Evolutionary conservation across 768 basidiomycete genomes (phyloP).

Genomic region (Agaricus sinodeliciosus): DNA sequence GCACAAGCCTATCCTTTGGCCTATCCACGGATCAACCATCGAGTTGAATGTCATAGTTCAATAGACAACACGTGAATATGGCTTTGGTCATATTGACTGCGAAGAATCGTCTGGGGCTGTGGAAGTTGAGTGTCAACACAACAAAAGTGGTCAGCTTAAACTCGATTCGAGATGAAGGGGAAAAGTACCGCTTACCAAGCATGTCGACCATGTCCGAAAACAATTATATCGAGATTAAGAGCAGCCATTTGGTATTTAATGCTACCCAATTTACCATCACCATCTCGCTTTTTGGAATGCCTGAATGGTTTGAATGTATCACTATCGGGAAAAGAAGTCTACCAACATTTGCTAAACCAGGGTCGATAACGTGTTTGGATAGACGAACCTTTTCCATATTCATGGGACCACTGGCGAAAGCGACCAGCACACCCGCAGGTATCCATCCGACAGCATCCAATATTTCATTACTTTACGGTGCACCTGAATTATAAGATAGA

Average conservation of each 20-base stretch:
- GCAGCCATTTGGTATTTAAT: constrained; percentile 29
- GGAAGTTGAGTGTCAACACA: neutral
- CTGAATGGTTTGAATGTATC: constrained; percentile 40
- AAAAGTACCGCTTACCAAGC: constrained; percentile 23
- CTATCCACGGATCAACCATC: constrained; percentile 1
- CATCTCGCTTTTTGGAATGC: constrained; percentile 32
- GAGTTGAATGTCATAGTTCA: constrained; percentile 32
- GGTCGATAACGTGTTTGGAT: neutral
- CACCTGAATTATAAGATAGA: constrained; percentile 15
- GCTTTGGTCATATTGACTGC: constrained; percentile 37
- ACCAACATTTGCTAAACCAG: neutral
- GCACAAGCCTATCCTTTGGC: neutral
- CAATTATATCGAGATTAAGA: constrained; percentile 22
- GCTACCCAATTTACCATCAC: constrained; percentile 19
- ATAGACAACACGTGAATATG: constrained; percentile 30
- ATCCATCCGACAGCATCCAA: constrained; percentile 25
- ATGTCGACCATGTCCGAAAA: constrained; percentile 34
- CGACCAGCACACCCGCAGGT: constrained; percentile 20
- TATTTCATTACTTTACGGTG: constrained; percentile 16
- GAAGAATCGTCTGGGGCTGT: constrained; percentile 38
- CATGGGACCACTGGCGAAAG: constrained; percentile 16
- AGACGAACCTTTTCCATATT: constrained; percentile 17
- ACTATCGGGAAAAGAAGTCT: constrained; percentile 34
- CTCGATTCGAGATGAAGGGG: too few relatives aligned
- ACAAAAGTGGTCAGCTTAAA: too few relatives aligned